Evolutionary conservation across 805 yeast species (phyloP).

Genomic region (Kockiozyma suomiensis): DNA sequence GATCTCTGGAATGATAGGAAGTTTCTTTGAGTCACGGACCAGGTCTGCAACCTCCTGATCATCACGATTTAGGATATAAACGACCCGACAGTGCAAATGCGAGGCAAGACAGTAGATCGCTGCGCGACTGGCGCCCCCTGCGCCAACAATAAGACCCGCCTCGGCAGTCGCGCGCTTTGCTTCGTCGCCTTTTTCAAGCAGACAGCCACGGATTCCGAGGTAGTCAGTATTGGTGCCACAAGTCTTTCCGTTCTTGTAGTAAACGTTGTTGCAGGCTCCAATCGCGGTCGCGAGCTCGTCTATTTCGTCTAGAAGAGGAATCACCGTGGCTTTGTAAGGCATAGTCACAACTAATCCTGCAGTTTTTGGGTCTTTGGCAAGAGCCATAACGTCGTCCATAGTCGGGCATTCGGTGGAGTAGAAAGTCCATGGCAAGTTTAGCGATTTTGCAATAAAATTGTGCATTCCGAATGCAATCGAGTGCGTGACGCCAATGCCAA

Average conservation of each 20-base stretch:
- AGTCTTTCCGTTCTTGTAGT: background rate
- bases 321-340: constrained; percentile 7
- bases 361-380: background rate
- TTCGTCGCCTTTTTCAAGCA: background rate
- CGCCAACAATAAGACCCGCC: constrained; percentile 9
- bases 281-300: background rate
- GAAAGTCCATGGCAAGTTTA: background rate
- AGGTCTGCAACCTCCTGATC: background rate
- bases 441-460: background rate
- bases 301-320: constrained; percentile 9
- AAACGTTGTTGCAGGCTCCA: constrained; percentile 12
- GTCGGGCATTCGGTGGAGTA: background rate
- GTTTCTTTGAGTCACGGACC: background rate
- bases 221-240: constrained; percentile 10
- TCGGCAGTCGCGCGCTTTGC: background rate
- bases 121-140: constrained; percentile 11
- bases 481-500: background rate
- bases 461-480: background rate
- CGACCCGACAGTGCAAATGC: background rate
- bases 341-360: constrained; percentile 1
- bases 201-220: constrained; percentile 1
- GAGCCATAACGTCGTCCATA: background rate
- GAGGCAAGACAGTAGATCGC: background rate
- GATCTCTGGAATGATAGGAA: background rate
- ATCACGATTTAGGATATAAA: constrained; percentile 5